phyloP scores from a whole-genome alignment of 2,329 filamentous ascomycete genomes.

The Pseudogymnoascus sp. region DNA sequence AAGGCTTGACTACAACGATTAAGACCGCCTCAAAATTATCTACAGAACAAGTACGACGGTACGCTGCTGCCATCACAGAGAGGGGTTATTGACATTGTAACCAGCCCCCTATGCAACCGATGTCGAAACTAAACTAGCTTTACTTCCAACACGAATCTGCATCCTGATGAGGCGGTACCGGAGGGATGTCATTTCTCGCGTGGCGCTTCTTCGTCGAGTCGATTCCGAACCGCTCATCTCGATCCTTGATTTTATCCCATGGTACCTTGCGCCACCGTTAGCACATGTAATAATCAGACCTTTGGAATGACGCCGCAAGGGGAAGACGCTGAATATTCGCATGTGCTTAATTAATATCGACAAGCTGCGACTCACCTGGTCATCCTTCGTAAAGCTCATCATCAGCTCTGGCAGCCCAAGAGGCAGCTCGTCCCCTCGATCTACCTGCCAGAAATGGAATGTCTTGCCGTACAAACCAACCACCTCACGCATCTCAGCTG shows the following conservation, averaged over 20 bases:
- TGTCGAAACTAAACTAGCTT: not conserved
- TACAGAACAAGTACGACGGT: not conserved
- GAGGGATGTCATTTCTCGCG: conserved; percentile 44
- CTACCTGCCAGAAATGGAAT: conserved; percentile 81
- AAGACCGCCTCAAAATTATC: not conserved
- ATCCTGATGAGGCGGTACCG: conserved; percentile 38
- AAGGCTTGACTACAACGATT: too few relatives aligned
- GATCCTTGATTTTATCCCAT: conserved; percentile 34
- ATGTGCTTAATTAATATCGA: conserved; percentile 23
- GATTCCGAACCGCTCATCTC: conserved; percentile 47
- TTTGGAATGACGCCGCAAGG: conserved; percentile 22
- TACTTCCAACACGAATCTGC: conserved; percentile 42
- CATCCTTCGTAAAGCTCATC: conserved; percentile 49
- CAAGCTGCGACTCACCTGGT: conserved; percentile 35
- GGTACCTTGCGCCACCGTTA: conserved; percentile 29
- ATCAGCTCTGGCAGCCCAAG: conserved; percentile 56
- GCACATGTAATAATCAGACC: conserved; percentile 16
- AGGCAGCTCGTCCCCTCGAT: conserved; percentile 60
- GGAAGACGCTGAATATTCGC: conserved; percentile 18
- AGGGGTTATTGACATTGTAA: not conserved
- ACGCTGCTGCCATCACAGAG: not conserved
- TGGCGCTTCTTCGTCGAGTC: conserved; percentile 45
- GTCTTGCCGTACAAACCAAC: conserved; percentile 73
- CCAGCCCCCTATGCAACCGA: not conserved
- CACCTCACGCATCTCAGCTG: conserved; percentile 71